Conservation (phyloP, 805 yeast genomes). For the Torulaspora quercuum region DNA sequence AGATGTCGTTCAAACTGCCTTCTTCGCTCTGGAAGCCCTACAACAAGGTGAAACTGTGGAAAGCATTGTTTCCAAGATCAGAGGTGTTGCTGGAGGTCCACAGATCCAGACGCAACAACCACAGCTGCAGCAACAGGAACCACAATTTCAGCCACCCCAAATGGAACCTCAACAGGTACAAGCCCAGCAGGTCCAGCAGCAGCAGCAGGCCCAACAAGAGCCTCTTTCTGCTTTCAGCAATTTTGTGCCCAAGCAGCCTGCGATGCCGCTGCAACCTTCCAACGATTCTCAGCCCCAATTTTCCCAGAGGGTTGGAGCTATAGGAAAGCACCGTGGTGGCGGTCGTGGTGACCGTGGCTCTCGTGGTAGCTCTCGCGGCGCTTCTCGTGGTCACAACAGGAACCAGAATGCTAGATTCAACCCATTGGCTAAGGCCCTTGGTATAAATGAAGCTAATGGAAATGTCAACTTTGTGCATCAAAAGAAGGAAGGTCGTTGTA, state of each 20-base stretch:
- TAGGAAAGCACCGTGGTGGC: slow-evolving; percentile 24
- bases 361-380: slow-evolving; percentile 22
- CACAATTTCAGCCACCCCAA: slow-evolving; percentile 18
- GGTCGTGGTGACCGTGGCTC: slow-evolving; percentile 25
- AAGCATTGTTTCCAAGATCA: slow-evolving; percentile 32
- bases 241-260: slow-evolving; percentile 24
- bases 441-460: slow-evolving; percentile 31
- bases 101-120: slow-evolving; percentile 8
- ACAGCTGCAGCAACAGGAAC: slow-evolving; percentile 22
- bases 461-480: slow-evolving; percentile 40
- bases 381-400: slow-evolving; percentile 20
- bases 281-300: slow-evolving; percentile 22
- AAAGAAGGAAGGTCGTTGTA: slow-evolving; percentile 62
- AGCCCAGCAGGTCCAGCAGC: slow-evolving; percentile 15
- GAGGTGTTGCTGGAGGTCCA: slow-evolving; percentile 12
- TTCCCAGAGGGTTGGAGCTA: slow-evolving; percentile 23
- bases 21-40: slow-evolving; percentile 50
- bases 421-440: slow-evolving; percentile 40
- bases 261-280: slow-evolving; percentile 12
- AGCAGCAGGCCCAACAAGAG: slow-evolving; percentile 22
- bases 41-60: slow-evolving; percentile 36
- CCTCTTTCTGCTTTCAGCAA: slow-evolving; percentile 32
- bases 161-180: slow-evolving; percentile 20
- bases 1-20: slow-evolving; percentile 54
- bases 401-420: slow-evolving; percentile 36